Percentiles rank a stretch among this genome's conserved stretches.
These are phyloP conservation scores for Didymella pinodella DNA, from an alignment of 2,329 filamentous ascomycete species.

Conservation along the genomic window DNA sequence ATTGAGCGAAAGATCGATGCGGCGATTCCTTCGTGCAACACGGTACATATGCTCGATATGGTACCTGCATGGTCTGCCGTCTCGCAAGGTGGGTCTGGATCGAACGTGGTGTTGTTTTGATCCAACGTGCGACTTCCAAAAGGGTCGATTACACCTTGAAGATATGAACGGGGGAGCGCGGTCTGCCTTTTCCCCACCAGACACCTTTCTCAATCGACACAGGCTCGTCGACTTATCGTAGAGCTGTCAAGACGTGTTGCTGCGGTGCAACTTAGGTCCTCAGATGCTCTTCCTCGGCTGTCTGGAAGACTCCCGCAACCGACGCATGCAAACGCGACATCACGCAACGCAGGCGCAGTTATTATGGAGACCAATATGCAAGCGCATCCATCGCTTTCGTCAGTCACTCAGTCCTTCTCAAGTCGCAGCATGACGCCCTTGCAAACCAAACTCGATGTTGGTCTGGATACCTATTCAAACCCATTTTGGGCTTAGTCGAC, in stretches of 20 bases:
- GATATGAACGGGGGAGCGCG: background rate
- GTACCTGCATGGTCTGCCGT: background rate
- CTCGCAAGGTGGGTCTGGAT: background rate
- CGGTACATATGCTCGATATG: background rate
- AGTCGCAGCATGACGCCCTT: background rate
- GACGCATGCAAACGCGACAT: background rate
- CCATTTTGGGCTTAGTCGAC: conserved; percentile 2
- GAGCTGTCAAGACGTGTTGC: background rate
- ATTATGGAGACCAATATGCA: conserved; percentile 10
- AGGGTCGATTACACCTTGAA: background rate
- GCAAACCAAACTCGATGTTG: conserved; percentile 1
- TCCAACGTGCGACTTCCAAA: background rate
- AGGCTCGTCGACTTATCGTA: background rate
- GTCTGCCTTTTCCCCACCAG: background rate
- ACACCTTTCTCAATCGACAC: background rate
- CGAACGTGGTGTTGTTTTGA: background rate
- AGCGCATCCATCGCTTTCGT: conserved; percentile 9
- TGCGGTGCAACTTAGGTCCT: background rate
- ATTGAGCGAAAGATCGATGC: background rate
- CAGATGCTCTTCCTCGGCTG: background rate
- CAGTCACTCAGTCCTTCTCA: background rate
- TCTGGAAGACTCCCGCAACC: conserved; percentile 5
- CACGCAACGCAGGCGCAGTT: background rate
- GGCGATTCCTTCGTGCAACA: background rate
- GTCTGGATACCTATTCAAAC: conserved; percentile 15